These are phyloP conservation scores for Seiridium unicorne DNA, from an alignment of 2,329 filamentous ascomycete species.

Conservation along the genomic window DNA sequence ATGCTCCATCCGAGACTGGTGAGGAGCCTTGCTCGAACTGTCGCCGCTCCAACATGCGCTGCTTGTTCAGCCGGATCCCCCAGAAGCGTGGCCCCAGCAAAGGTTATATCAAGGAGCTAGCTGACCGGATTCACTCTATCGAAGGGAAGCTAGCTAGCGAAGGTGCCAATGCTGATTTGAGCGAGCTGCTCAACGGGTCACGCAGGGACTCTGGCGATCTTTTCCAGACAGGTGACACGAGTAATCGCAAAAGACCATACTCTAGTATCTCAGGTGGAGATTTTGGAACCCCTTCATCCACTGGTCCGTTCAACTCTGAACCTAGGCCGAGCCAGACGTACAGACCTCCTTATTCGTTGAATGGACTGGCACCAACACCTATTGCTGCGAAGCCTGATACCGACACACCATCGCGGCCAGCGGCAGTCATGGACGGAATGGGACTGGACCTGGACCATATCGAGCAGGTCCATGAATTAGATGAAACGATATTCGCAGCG, in stretches of 20 bases:
- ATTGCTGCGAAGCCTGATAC: conserved; percentile 33
- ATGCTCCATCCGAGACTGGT: conserved; percentile 72
- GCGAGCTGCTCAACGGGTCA: conserved; percentile 32
- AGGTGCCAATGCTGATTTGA: conserved; percentile 41
- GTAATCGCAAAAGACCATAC: conserved; percentile 31
- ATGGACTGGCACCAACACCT: conserved; percentile 46
- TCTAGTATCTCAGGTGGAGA: conserved; percentile 34
- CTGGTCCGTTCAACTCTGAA: conserved; percentile 44
- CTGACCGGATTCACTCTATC: conserved; percentile 78
- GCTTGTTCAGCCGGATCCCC: conserved; percentile 82
- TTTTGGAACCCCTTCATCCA: conserved; percentile 34
- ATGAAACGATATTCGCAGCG: conserved; percentile 46
- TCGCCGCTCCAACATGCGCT: conserved; percentile 70
- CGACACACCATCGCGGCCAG: conserved; percentile 32
- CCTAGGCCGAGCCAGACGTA: conserved; percentile 40
- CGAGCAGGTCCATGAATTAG: conserved; percentile 32
- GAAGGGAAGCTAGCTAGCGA: conserved; percentile 71
- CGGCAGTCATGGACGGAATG: conserved; percentile 26
- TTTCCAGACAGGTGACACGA: conserved; percentile 48
- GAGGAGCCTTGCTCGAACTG: conserved; percentile 80
- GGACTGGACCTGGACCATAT: conserved; percentile 29
- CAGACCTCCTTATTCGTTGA: conserved; percentile 32
- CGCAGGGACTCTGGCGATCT: conserved; percentile 45
- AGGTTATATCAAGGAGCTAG: conserved; percentile 92
- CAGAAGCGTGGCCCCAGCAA: conserved; percentile 89